These are phyloP conservation scores for Pelargonium nanum DNA, from an alignment of 345 rosid species.

Conservation along the genomic window DNA sequence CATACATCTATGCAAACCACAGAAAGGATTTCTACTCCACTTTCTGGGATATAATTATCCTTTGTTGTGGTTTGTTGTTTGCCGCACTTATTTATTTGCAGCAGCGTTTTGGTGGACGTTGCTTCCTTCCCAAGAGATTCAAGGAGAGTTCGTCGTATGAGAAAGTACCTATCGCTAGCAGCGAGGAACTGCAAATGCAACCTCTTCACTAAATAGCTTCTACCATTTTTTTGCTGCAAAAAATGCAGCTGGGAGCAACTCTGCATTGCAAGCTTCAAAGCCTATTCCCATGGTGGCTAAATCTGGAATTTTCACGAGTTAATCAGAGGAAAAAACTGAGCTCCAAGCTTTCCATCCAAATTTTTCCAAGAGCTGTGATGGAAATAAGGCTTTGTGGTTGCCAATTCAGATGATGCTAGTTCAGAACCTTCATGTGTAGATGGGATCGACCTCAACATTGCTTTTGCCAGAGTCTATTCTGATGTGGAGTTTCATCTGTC, in stretches of 20 bases:
- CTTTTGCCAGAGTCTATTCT: too few species aligned
- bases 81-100: constrained; percentile 52
- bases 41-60: constrained; percentile 70
- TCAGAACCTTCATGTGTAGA: too few species aligned
- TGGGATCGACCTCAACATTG: too few species aligned
- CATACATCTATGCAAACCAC: constrained; percentile 74
- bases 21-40: constrained; percentile 67
- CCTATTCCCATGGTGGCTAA: too few species aligned
- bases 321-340: too few species aligned
- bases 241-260: neutral
- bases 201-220: neutral
- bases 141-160: constrained; percentile 37
- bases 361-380: too few species aligned
- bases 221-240: neutral
- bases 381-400: too few species aligned
- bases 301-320: too few species aligned
- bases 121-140: constrained; percentile 51
- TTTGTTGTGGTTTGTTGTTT: constrained; percentile 43
- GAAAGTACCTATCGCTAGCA: constrained; percentile 36
- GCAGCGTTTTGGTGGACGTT: constrained; percentile 59
- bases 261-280: too few species aligned
- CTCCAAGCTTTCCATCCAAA: too few species aligned
- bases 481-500: neutral
- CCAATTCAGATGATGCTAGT: too few species aligned
- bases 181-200: constrained; percentile 24